A percentile compares a stretch with the other conserved stretches of the same genome.
phyloP scores from a whole-genome alignment of 2,329 filamentous ascomycete species.

The Cercospora brassicicola region DNA sequence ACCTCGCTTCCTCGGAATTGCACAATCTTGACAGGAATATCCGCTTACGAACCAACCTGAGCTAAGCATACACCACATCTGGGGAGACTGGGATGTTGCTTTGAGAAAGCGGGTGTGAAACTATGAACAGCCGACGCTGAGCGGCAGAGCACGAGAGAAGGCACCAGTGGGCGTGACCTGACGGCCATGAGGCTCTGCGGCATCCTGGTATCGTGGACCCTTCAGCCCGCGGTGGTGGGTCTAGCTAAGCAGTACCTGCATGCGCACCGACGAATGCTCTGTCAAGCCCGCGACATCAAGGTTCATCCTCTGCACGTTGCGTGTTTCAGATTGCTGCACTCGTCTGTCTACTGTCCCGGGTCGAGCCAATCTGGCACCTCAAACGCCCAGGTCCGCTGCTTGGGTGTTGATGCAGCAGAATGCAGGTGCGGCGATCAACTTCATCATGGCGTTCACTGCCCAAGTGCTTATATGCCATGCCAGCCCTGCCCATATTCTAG shows the following conservation, averaged over 20 bases:
- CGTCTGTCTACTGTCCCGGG: constrained; percentile 18
- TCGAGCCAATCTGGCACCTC: constrained; percentile 30
- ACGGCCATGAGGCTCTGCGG: constrained; percentile 16
- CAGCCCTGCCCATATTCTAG: constrained; percentile 17
- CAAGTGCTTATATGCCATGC: constrained; percentile 26
- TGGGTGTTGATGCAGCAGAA: constrained; percentile 16
- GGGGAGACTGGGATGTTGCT: not conserved
- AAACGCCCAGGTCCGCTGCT: constrained; percentile 13
- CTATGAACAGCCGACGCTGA: not conserved
- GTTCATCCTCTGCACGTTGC: constrained; percentile 30
- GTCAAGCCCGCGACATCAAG: constrained; percentile 22
- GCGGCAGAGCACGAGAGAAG: not conserved
- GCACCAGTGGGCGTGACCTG: not conserved
- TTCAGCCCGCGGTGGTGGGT: constrained; percentile 18
- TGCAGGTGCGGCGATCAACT: constrained; percentile 31
- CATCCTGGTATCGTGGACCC: constrained; percentile 15
- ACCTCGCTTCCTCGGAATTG: not conserved
- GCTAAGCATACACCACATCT: not conserved
- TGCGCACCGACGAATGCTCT: constrained; percentile 29
- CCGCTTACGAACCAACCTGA: not conserved
- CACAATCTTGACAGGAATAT: not conserved
- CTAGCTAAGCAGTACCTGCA: constrained; percentile 33
- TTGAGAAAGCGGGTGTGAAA: not conserved
- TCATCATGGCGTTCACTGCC: constrained; percentile 17
- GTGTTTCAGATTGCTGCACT: constrained; percentile 29